Evolutionary conservation across 345 rosid genomes (phyloP).

Genomic region (Populus nigra): DNA sequence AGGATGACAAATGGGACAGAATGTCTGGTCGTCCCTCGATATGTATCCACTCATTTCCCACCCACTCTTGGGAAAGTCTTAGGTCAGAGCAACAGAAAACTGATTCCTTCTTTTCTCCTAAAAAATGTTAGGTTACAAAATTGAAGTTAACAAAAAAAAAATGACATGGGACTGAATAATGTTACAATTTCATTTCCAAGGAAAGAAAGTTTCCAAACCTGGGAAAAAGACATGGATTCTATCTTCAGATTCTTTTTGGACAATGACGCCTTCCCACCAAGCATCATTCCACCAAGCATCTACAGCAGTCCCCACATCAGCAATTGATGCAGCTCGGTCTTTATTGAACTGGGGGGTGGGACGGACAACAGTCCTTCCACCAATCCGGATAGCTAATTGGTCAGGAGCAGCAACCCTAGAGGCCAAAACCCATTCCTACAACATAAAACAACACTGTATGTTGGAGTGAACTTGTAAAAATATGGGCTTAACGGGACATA

Average conservation of each 20-base stretch:
- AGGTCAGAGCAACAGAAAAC: slow-evolving; percentile 40
- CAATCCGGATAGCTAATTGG: slow-evolving; percentile 42
- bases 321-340: slow-evolving; percentile 17
- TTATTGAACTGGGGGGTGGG: slow-evolving; percentile 31
- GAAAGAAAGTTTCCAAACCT: slow-evolving; percentile 44
- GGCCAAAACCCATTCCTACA: slow-evolving; percentile 77
- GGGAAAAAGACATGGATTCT: slow-evolving; percentile 59
- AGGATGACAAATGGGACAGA: slow-evolving; percentile 26
- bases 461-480: neutral
- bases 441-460: neutral
- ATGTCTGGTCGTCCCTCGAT: slow-evolving; percentile 46
- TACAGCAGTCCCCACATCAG: slow-evolving; percentile 59
- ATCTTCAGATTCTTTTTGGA: slow-evolving; percentile 48
- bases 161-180: neutral
- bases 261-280: slow-evolving; percentile 88
- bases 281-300: slow-evolving; percentile 88
- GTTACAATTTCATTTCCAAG: neutral
- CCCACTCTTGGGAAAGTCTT: slow-evolving; percentile 71
- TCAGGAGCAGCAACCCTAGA: slow-evolving; percentile 54
- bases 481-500: neutral
- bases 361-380: slow-evolving; percentile 55
- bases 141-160: neutral
- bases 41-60: slow-evolving; percentile 53
- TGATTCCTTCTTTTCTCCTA: slow-evolving; percentile 65
- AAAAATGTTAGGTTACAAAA: neutral